These are phyloP conservation scores for Fusarium paranaense DNA, from an alignment of 2,329 filamentous ascomycete species.

Conservation along the genomic window DNA sequence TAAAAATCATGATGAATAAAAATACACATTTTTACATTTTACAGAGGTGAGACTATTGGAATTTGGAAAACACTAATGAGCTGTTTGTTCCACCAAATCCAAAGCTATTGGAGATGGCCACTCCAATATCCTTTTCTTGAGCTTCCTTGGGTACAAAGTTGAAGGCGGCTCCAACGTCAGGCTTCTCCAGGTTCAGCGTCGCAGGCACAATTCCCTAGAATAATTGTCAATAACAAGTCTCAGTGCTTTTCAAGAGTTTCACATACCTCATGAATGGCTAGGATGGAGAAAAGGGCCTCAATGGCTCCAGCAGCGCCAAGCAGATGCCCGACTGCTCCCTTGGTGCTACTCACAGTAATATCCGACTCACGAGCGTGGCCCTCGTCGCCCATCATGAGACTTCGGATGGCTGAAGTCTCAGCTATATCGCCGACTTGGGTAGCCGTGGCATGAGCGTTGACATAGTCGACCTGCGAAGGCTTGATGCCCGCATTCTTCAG, in stretches of 20 bases:
- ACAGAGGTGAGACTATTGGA: conserved; percentile 10
- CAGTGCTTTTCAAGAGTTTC: neutral
- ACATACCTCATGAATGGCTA: conserved; percentile 82
- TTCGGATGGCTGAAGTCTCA: conserved; percentile 85
- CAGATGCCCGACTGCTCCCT: conserved; percentile 91
- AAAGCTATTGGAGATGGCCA: conserved; percentile 94
- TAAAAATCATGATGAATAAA: neutral
- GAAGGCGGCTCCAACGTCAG: conserved; percentile 77
- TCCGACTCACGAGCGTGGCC: conserved; percentile 71
- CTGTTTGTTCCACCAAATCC: conserved; percentile 98
- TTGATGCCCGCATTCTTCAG: conserved; percentile 77
- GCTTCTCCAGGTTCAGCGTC: conserved; percentile 82
- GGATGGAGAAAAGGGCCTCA: conserved; percentile 86
- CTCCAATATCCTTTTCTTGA: conserved; percentile 76
- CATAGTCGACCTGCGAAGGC: conserved; percentile 83
- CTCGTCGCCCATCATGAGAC: conserved; percentile 79
- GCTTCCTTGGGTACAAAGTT: conserved; percentile 84
- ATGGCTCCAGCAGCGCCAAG: conserved; percentile 91
- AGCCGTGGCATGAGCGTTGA: conserved; percentile 95
- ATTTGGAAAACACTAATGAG: conserved; percentile 78
- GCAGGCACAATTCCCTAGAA: conserved; percentile 81
- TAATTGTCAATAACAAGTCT: conserved; percentile 19
- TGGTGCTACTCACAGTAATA: conserved; percentile 91
- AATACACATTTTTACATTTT: conserved; percentile 10
- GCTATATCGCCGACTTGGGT: conserved; percentile 88